Conservation (phyloP, 1,139 yeast genomes). For the Pneumocystis jirovecii region DNA sequence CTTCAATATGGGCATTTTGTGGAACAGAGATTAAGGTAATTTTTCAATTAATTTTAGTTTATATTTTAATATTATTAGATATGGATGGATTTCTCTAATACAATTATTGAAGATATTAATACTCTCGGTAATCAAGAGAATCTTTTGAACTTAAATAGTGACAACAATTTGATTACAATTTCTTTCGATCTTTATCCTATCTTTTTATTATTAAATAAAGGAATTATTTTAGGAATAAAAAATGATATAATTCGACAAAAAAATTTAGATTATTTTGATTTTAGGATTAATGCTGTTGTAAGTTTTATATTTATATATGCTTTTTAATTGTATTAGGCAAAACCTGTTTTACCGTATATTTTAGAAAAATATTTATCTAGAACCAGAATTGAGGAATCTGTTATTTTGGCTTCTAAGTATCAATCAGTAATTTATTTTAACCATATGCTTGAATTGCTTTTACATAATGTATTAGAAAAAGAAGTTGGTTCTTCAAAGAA, state of each 20-base stretch:
- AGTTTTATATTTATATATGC: neutral
- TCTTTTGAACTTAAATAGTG: neutral
- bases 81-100: neutral
- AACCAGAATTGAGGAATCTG: conserved; percentile 19
- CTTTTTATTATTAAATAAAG: conserved; percentile 27
- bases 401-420: conserved; percentile 27
- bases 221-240: conserved; percentile 28
- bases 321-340: conserved; percentile 26
- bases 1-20: conserved; percentile 30
- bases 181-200: conserved; percentile 30
- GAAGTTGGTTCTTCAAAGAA: conserved; percentile 15
- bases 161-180: conserved; percentile 4
- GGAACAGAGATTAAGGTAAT: conserved; percentile 26
- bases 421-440: conserved; percentile 33
- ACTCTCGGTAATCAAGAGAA: neutral
- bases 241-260: conserved; percentile 19
- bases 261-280: conserved; percentile 17
- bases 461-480: conserved; percentile 27
- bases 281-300: neutral
- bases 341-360: conserved; percentile 14
- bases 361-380: conserved; percentile 22
- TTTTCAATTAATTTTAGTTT: conserved; percentile 7
- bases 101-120: neutral
- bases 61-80: neutral
- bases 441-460: conserved; percentile 34